phyloP scores from a whole-genome alignment of 306 rosid genomes.

The Oxytropis ochrocephala region DNA sequence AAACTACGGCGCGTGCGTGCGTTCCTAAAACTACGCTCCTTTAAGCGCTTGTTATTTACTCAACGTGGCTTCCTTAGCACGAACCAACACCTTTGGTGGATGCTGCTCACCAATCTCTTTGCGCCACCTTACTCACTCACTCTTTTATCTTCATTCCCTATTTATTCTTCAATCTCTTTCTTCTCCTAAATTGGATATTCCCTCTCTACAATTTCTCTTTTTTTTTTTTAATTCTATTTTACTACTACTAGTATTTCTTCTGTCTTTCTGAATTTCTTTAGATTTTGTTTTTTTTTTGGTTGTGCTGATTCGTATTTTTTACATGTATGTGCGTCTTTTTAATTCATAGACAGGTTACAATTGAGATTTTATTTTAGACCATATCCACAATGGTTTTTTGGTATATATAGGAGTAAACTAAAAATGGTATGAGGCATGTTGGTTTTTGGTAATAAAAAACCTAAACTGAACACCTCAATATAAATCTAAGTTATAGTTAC shows the following conservation, averaged over 20 bases:
- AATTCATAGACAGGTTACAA: too few species aligned
- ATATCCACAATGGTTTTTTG: too few species aligned
- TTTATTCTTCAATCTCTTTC: not conserved
- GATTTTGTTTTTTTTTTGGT: too few species aligned
- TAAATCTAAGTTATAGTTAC: too few species aligned
- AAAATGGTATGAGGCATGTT: too few species aligned
- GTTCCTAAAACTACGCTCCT: constrained; percentile 53
- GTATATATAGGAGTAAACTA: too few species aligned
- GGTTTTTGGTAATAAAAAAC: too few species aligned
- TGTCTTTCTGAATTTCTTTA: not conserved
- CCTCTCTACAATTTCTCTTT: not conserved
- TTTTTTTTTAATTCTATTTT: not conserved
- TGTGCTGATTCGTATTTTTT: too few species aligned
- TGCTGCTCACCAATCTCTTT: constrained; percentile 21
- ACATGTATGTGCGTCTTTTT: too few species aligned
- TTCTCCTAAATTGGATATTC: not conserved
- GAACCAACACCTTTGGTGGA: constrained; percentile 33
- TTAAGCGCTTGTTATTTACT: constrained; percentile 38
- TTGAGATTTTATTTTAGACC: too few species aligned
- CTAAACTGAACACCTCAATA: too few species aligned
- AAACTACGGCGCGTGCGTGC: constrained; percentile 20
- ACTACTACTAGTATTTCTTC: too few species aligned
- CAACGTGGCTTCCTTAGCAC: constrained; percentile 50
- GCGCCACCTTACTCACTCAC: constrained; percentile 17
- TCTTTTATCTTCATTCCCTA: not conserved